Evolutionary conservation across 2,329 filamentous ascomycete species (phyloP).

Genomic region (Nemania bipapillata): DNA sequence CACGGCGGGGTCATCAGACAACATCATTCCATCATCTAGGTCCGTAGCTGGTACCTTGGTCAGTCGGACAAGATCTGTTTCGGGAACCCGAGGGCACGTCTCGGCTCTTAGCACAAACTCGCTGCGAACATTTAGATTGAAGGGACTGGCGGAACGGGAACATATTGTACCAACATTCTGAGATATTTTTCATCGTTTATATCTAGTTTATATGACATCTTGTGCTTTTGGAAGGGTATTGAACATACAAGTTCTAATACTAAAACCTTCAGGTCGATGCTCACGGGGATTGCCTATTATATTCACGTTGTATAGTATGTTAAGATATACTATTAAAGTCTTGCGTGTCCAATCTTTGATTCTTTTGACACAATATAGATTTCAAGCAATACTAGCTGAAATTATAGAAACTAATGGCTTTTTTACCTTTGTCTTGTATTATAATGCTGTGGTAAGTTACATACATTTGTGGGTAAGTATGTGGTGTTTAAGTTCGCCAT

Average conservation of each 20-base stretch:
- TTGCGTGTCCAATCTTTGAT: no score
- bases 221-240: slow-evolving; percentile 3
- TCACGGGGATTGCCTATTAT: neutral
- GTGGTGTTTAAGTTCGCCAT: no score
- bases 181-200: slow-evolving; percentile 4
- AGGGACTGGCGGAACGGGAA: slow-evolving; percentile 37
- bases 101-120: slow-evolving; percentile 45
- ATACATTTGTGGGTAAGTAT: no score
- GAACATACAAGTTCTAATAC: neutral
- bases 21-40: neutral
- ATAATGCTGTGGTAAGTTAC: no score
- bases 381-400: no score
- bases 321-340: no score
- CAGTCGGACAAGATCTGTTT: slow-evolving; percentile 12
- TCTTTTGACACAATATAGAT: no score
- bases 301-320: neutral
- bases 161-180: slow-evolving; percentile 47
- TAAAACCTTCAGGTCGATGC: neutral
- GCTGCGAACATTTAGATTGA: slow-evolving; percentile 46
- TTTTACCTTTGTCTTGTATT: no score
- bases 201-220: neutral
- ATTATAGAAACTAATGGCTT: no score
- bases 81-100: slow-evolving; percentile 27
- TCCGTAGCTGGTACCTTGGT: neutral
- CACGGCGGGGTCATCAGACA: slow-evolving; percentile 2